Base-by-base conservation (phyloP, 23 red algal genomes). In the Gracilaria domingensis region DNA sequence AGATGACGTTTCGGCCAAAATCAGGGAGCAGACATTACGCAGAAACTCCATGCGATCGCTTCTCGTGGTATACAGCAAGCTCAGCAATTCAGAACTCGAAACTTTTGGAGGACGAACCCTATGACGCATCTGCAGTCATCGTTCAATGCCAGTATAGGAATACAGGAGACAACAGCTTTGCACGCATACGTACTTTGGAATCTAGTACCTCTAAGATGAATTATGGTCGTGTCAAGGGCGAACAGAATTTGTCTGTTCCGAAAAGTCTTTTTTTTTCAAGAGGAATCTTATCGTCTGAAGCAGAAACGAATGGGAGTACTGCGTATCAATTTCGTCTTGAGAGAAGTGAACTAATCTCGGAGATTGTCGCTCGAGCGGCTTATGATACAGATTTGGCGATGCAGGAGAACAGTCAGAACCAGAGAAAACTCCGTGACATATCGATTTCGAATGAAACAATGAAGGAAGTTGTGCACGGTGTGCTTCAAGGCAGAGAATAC, bases 41-140 rank as follows among this genome's bases (percentile, higher is more conserved):
- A 70, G 65, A 33, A 36, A 70, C 65, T 70, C 65, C 65, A 33
- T 34, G 13, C 35, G 12, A 70, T 34, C 65, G 65, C 4, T 70
- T 36, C 23, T 70, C 12, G 4, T 70, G 65, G 65, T 25, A 34
- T 25, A 70, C 65, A 36, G 12, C 65, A 2, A 70, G 65, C 65
- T 11, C 65, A 28, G 18, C 2, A 17, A 70, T 70, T 70, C 13
- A 8, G 28, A 5, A 70, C 8, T 17, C 65, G 4, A 70, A 12
- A 9, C 2, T 33, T 70, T 3, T n/a, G 14, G 23, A 18, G 14
- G 54, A 58, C 4, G 23, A 3, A 58, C 20, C 54, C 7, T 18
- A 23, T n/a, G 54, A 12, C 2, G 54, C 4, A 18, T n/a, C 20
- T 16, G 2, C 4, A n/a, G 14, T 5, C 54, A 18, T 58, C 14